Percentiles rank a stretch among this genome's conserved stretches.
These are phyloP conservation scores for Penicillium odoratum DNA, from an alignment of 495 filamentous ascomycete genomes.

Conservation along the genomic window DNA sequence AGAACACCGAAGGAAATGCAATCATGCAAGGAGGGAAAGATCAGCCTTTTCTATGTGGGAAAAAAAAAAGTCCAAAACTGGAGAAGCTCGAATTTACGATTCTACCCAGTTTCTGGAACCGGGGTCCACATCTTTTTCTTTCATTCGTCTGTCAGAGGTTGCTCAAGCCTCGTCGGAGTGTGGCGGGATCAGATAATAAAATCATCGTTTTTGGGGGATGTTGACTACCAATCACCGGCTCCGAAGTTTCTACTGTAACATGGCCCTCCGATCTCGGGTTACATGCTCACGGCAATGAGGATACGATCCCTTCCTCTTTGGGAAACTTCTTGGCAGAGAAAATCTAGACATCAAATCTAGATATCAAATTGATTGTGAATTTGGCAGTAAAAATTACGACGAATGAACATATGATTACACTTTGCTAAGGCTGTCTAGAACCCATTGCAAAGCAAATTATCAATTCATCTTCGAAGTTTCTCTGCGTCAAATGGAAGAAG, in stretches of 20 bases:
- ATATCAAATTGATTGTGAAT: too few relatives aligned
- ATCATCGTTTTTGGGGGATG: background rate
- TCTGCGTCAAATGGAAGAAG: too few relatives aligned
- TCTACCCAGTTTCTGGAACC: background rate
- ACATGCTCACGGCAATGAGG: background rate
- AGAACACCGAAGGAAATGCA: background rate
- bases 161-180: background rate
- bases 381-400: too few relatives aligned
- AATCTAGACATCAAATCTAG: background rate
- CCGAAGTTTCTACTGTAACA: background rate
- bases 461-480: too few relatives aligned
- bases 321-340: background rate
- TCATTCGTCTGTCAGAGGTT: background rate
- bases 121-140: constrained; percentile 1
- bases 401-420: too few relatives aligned
- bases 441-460: too few relatives aligned
- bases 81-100: background rate
- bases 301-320: background rate
- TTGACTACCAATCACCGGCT: constrained; percentile 6
- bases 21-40: background rate
- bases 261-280: constrained; percentile 2
- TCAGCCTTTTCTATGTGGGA: constrained; percentile 3
- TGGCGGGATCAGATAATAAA: constrained; percentile 15
- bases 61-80: background rate
- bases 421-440: too few relatives aligned